Base-by-base conservation (phyloP, 257 asterid genomes). In the Echites panduratus region DNA sequence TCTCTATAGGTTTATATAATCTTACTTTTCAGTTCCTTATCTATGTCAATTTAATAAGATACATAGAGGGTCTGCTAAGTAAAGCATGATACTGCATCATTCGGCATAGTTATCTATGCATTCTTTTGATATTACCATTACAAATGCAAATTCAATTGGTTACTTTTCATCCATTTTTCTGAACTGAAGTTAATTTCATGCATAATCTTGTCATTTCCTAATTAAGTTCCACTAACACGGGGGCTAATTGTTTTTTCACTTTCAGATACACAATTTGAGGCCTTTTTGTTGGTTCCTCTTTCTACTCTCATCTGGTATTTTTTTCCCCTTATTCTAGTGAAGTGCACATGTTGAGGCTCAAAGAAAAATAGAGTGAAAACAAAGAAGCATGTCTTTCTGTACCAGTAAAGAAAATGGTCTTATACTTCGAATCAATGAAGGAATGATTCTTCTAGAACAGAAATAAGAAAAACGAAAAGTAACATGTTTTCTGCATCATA, bases 61-160 rank as follows among this genome's bases (percentile, higher is more conserved):
- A 35, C 68, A 38, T 14, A 38, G 48, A 63, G 38, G 68, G 68
- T 40, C 27, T 63, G 43, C 67, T 61, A 32, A 61, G 67, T 61
- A 32, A 61, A 61, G 11, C n/a, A 61, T 61, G 20, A 38, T 61
- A 26, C 67, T 61, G 47, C 27, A 63, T 35, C 68, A 63, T 63
- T 43, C 38, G 68, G 14, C 3, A 9, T 1, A 63, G 26, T 32
- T 35, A 4, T 63, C 7, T 14, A 63, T 17, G 17, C 45, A 17
- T 17, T 35, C 14, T 38, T 63, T 32, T 63, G 3, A 35, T 57
- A 24, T 26, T 9, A 57, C 19, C 26, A 10, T 2, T 57, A 3
- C 16, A 9, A 26, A 4, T 57, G 19, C 47, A 35, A 47, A 63
- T 63, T 32, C 44, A 17, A 17, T 63, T 32, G 26, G 26, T 17